phyloP scores from a whole-genome alignment of 257 asterid genomes.

The Solanum gracilifrons region DNA sequence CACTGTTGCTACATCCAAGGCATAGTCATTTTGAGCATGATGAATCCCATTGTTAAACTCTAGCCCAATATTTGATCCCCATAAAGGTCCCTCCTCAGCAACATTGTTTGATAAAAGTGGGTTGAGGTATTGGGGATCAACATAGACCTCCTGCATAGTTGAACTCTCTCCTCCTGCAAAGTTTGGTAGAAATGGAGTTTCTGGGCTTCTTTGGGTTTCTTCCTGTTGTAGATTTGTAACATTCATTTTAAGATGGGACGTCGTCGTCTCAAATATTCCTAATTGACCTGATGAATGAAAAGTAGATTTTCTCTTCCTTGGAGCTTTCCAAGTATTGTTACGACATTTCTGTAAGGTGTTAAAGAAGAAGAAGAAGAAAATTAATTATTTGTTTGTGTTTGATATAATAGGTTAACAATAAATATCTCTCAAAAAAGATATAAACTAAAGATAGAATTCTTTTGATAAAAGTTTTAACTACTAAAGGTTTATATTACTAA shows the following conservation, averaged over 20 bases:
- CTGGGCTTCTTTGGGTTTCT: neutral
- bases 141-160: too few species aligned
- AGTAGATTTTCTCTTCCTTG: neutral
- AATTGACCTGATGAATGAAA: neutral
- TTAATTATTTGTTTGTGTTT: neutral
- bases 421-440: neutral
- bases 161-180: neutral
- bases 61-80: neutral
- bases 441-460: neutral
- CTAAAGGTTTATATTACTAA: neutral
- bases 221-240: neutral
- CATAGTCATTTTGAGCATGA: neutral
- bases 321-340: slow-evolving; percentile 11
- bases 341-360: slow-evolving; percentile 17
- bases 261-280: neutral
- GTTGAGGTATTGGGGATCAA: neutral
- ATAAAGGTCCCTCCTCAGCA: neutral
- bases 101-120: neutral
- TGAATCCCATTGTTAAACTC: neutral
- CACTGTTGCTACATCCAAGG: neutral
- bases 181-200: neutral
- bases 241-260: neutral
- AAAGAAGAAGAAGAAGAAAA: neutral
- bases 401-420: neutral
- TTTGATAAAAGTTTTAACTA: neutral